Evolutionary conservation across 441 rosid species (phyloP), one percentile per base, ranked within the genome.

Genomic region (Corymbia citriodora): DNA sequence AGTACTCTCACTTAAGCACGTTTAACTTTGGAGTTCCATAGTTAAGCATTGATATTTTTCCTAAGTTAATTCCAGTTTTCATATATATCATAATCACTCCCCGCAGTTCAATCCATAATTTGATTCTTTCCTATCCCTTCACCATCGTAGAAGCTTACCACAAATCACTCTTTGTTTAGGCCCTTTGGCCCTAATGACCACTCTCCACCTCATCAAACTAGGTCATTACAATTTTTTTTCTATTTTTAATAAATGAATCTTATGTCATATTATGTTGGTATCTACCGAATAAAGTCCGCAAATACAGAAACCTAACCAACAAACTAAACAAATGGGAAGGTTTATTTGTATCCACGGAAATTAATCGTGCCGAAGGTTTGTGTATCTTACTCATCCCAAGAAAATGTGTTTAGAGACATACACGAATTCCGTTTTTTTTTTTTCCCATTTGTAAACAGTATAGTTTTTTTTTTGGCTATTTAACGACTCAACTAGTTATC

Each of bases 181-280:
- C 61, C 61, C 12, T 57, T 57, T 25, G 12, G 61, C 12, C 1
- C 1, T 1, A 1, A 57, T 23, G 63, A 23, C 27, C 0, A 1
- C 63, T 1, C 63, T 27, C 10, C 29, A 0, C 63, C 63, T 23
- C 0, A 1, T 9, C 4, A 16, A 1, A 57, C 29, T 6, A 23
- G 23, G 63, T 57, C 12, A 1, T 57, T 4, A 57, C 63, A 23
- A 57, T 57, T 57, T 25, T n/a, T 61, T 27, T 61, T 40, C 45
- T n/a, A 11, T 61, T 27, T 27, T 61, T 4, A 23, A 61, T 61
- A 8, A 6, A 7, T 61, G 68, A 27, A 27, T 61, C 4, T 61
- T 27, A 61, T 27, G 31, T 61, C 68, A n/a, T 27, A 61, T 61
- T 27, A 27, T 61, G 68, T 61, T 61, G 31, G 9, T 61, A 61